phyloP scores from a whole-genome alignment of 306 rosid species.

The Malus sieversii region DNA sequence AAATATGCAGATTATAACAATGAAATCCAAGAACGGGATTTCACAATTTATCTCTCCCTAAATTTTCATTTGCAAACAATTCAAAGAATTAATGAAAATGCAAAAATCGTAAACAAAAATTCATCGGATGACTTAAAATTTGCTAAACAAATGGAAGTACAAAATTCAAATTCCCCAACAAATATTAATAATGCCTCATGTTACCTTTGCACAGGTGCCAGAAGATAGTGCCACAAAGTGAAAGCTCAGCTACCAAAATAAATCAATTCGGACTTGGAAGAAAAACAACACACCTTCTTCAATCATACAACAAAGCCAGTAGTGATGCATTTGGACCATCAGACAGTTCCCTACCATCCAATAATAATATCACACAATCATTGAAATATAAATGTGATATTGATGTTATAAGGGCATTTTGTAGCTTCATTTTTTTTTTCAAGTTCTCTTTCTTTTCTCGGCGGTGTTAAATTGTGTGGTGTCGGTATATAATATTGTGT shows the following conservation, averaged over 20 bases:
- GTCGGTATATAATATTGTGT: no score
- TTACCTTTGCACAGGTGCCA: not conserved
- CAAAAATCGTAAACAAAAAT: not conserved
- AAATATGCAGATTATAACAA: no score
- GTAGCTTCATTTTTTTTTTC: not conserved
- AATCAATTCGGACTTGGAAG: conserved; percentile 16
- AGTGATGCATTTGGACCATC: conserved; percentile 22
- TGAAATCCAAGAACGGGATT: no score
- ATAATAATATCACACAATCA: not conserved
- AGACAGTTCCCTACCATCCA: not conserved
- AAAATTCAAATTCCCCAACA: not conserved
- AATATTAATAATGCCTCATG: not conserved
- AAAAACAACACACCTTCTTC: conserved; percentile 6
- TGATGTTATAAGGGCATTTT: not conserved
- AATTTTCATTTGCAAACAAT: not conserved
- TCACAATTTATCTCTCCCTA: no score
- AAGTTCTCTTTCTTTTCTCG: not conserved
- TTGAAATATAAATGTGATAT: not conserved
- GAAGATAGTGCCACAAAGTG: conserved; percentile 9
- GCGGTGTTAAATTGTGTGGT: no score
- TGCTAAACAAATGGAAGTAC: not conserved
- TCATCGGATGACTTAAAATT: no score
- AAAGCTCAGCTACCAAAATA: conserved; percentile 26
- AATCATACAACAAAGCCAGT: conserved; percentile 14
- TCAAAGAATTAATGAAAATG: not conserved